A percentile compares a stretch with the other conserved stretches of the same genome.
phyloP scores from a whole-genome alignment of 805 yeast species.

The Nakazawaea molendinolei region DNA sequence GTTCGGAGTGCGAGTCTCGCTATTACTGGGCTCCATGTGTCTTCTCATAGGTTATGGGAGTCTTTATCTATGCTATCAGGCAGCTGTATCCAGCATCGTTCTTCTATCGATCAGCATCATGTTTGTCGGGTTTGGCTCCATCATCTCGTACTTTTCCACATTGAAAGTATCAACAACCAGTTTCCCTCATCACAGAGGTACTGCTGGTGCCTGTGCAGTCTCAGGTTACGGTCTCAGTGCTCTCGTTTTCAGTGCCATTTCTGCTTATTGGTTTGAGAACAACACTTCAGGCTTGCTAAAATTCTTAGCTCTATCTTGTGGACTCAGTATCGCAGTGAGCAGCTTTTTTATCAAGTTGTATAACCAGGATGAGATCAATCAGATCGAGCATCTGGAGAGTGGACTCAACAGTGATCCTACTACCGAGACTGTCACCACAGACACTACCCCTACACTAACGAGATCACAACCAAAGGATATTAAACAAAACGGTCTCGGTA shows the following conservation, averaged over 20 bases:
- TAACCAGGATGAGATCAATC: conserved; percentile 22
- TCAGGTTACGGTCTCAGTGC: conserved; percentile 70
- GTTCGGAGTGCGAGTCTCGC: conserved; percentile 48
- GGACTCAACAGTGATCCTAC: too few relatives aligned
- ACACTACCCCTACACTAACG: background rate
- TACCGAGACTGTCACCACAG: too few relatives aligned
- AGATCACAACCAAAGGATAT: conserved; percentile 5
- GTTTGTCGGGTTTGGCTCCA: conserved; percentile 60
- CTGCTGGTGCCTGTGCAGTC: conserved; percentile 64
- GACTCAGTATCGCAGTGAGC: conserved; percentile 35
- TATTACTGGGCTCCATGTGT: conserved; percentile 46
- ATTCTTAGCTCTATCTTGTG: conserved; percentile 51
- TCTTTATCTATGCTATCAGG: conserved; percentile 39
- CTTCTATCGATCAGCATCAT: conserved; percentile 43
- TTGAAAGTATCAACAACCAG: conserved; percentile 53
- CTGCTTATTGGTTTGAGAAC: conserved; percentile 45
- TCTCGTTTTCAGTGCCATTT: conserved; percentile 49
- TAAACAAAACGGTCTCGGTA: conserved; percentile 7
- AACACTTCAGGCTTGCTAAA: conserved; percentile 48
- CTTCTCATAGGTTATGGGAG: conserved; percentile 50
- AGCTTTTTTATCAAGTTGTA: conserved; percentile 36
- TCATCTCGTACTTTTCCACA: conserved; percentile 52
- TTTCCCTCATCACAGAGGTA: conserved; percentile 65
- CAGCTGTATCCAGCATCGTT: conserved; percentile 30
- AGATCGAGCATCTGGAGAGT: conserved; percentile 1